Base-by-base conservation (phyloP, 306 rosid species). In the Cucumis cinereus region DNA sequence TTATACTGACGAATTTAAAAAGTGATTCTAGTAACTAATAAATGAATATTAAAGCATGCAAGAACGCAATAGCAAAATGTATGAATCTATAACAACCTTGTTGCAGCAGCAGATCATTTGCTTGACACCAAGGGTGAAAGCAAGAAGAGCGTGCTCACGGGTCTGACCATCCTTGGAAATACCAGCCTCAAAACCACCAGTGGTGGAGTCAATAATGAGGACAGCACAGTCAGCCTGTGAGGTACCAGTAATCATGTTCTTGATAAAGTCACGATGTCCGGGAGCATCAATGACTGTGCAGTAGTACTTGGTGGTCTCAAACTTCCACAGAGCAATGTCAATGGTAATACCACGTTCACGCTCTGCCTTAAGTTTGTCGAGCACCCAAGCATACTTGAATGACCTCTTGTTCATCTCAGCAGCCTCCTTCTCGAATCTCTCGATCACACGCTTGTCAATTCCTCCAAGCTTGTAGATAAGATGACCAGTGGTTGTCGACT, bases 231-330 rank as follows among this genome's bases (percentile, higher is more conserved):
- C 88, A 59, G 88, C 90, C 74, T 87, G 90, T 6, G 86, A 82
- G 3, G 90, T 84, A 49, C 88, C 90, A 0, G 88, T 84, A 24
- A 84, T 84, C 88, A 87, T 87, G 84, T 87, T 84, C 85, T 84
- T 86, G 76, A 86, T 86, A 33, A 77, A 77, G 60, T 77, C 81
- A 35, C 76, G 57, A 79, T 68, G 81, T 11, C 77, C 77, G 26
- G 90, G 88, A 2, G 88, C 90, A 83, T 87, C 85, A 57, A 84
- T 87, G 68, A 87, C 86, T 0, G 88, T 87, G 82, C 90, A 87
- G 80, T 84, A 84, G 83, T 87, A 84, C 76, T 80, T 79, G 54
- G 77, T 71, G 61, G 77, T 79, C 81, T 71, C 81, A 26, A 71
- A 79, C 33, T 70, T 68, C 81, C 71, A 68, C 40, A 70, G 50